These are phyloP conservation scores for Mediolabrus comicus DNA, from an alignment of 108 stramenopile genomes.

Conservation along the genomic window DNA sequence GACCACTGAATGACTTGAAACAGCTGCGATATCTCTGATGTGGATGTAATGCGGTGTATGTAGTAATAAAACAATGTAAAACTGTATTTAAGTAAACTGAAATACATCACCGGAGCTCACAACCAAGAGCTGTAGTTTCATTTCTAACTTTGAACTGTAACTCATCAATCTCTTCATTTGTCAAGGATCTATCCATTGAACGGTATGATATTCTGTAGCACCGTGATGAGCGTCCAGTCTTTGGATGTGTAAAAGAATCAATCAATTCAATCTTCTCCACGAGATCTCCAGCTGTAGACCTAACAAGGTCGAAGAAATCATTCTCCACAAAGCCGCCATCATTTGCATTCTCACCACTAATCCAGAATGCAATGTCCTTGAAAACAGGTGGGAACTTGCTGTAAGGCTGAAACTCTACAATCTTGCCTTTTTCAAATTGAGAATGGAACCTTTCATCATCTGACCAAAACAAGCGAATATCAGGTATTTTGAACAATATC, in stretches of 20 bases:
- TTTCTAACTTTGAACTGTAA: slow-evolving; percentile 82
- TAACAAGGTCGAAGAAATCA: slow-evolving; percentile 88
- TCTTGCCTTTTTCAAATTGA: slow-evolving; percentile 84
- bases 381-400: slow-evolving; percentile 93
- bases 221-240: slow-evolving; percentile 72
- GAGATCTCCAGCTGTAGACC: slow-evolving; percentile 92
- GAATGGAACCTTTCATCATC: slow-evolving; percentile 85
- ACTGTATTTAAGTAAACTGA: not conserved
- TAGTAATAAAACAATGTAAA: too few species aligned
- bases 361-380: slow-evolving; percentile 96
- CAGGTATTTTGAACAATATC: slow-evolving; percentile 95
- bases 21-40: not conserved
- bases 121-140: slow-evolving; percentile 13
- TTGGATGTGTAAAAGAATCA: slow-evolving; percentile 93
- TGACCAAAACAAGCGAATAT: slow-evolving; percentile 98
- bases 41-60: too few species aligned
- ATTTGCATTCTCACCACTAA: not conserved
- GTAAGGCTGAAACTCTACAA: slow-evolving; percentile 86
- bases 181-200: slow-evolving; percentile 95
- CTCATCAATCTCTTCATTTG: slow-evolving; percentile 94
- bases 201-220: slow-evolving; percentile 95
- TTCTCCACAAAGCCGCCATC: slow-evolving; percentile 72
- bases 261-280: slow-evolving; percentile 89
- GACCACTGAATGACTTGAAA: not conserved
- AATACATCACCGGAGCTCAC: slow-evolving; percentile 17